These are phyloP conservation scores for Lactarius hengduanensis DNA, from an alignment of 768 basidiomycete genomes.

Conservation along the genomic window DNA sequence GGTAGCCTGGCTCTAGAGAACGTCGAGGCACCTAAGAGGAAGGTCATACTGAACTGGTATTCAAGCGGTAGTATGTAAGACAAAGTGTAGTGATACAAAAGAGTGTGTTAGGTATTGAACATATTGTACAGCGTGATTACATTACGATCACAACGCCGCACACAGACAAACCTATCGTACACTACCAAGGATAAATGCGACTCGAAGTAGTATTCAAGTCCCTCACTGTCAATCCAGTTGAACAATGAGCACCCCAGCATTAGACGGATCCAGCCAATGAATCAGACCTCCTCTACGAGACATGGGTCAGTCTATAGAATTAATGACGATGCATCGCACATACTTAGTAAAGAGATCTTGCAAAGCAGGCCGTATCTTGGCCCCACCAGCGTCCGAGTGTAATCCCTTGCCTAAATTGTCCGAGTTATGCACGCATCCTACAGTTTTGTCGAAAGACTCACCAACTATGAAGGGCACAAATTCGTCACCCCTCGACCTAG, in stretches of 20 bases:
- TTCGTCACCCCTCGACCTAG: neutral
- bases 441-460: neutral
- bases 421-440: neutral
- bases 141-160: neutral
- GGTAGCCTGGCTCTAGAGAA: no score
- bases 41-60: neutral
- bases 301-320: neutral
- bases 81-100: neutral
- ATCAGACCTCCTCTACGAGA: neutral
- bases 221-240: neutral
- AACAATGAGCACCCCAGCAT: slow-evolving; percentile 21
- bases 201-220: no score
- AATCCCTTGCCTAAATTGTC: slow-evolving; percentile 4
- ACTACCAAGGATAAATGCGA: neutral
- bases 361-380: slow-evolving; percentile 18
- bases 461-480: slow-evolving; percentile 22
- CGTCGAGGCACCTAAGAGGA: no score
- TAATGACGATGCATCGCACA: neutral
- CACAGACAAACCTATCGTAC: neutral
- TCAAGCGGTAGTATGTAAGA: neutral
- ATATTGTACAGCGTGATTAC: neutral
- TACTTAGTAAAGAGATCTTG: slow-evolving; percentile 2
- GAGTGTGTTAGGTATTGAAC: neutral
- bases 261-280: slow-evolving; percentile 8
- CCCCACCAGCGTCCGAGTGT: slow-evolving; percentile 6